phyloP scores from a whole-genome alignment of 2,329 filamentous ascomycete species.

The Akanthomyces uredinophilus region DNA sequence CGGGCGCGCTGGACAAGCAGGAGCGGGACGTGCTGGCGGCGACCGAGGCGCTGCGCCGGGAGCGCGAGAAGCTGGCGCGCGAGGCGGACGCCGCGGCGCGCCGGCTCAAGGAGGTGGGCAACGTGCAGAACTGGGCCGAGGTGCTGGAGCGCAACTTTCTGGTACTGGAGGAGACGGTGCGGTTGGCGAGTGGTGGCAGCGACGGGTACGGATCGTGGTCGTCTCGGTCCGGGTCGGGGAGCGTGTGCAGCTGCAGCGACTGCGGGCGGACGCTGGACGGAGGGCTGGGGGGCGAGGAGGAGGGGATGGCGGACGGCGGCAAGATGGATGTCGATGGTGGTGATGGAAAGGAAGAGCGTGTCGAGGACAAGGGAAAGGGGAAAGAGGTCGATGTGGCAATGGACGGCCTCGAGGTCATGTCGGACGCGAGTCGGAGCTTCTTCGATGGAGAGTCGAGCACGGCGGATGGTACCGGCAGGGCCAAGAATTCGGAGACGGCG shows the following conservation, averaged over 20 bases:
- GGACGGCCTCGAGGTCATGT: conserved; percentile 19
- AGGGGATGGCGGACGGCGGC: conserved; percentile 18
- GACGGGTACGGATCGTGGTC: conserved; percentile 12
- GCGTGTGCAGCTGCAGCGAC: conserved; percentile 34
- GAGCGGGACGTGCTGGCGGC: conserved; percentile 59
- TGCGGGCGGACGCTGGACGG: conserved; percentile 25
- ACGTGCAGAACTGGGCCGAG: conserved; percentile 85
- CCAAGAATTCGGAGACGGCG: conserved; percentile 35
- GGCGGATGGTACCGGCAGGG: conserved; percentile 25
- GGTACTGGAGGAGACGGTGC: conserved; percentile 59
- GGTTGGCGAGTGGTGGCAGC: conserved; percentile 40
- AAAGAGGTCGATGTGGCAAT: conserved; percentile 12
- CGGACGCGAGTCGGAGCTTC: conserved; percentile 34
- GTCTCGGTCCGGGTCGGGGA: conserved; percentile 19
- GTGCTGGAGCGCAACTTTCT: conserved; percentile 66
- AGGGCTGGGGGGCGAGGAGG: conserved; percentile 17
- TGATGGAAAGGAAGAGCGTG: conserved; percentile 12
- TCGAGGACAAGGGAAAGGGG: conserved; percentile 15
- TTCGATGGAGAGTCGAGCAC: conserved; percentile 32
- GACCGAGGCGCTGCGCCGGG: conserved; percentile 54
- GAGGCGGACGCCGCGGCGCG: conserved; percentile 58
- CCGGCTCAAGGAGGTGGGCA: conserved; percentile 70
- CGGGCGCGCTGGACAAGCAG: conserved; percentile 59
- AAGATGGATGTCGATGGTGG: conserved; percentile 12
- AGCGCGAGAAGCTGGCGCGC: conserved; percentile 60